phyloP scores from a whole-genome alignment of 2,329 filamentous ascomycete genomes.

The Neospermospora avenae region DNA sequence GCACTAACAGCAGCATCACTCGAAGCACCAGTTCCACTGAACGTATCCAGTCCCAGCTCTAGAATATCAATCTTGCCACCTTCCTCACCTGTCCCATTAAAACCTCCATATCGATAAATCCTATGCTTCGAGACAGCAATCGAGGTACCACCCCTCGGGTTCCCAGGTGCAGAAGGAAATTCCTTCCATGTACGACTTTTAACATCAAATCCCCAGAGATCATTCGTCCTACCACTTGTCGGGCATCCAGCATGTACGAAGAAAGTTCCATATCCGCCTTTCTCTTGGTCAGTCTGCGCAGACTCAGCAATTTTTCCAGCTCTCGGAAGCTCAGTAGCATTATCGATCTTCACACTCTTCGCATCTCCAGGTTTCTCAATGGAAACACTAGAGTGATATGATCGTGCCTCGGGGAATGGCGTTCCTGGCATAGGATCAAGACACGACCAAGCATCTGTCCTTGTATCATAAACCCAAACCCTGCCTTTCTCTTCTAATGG shows the following conservation, averaged over 20 bases:
- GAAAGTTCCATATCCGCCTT: conserved; percentile 64
- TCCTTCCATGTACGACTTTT: conserved; percentile 62
- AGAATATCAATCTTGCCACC: conserved; percentile 70
- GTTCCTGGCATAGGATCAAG: conserved; percentile 53
- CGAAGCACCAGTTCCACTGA: conserved; percentile 47
- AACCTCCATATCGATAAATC: conserved; percentile 78
- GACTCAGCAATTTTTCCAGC: conserved; percentile 54
- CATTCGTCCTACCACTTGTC: conserved; percentile 56
- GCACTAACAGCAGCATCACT: conserved; percentile 51
- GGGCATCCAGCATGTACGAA: conserved; percentile 75
- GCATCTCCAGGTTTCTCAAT: conserved; percentile 47
- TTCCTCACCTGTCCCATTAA: conserved; percentile 65
- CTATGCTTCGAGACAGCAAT: conserved; percentile 62
- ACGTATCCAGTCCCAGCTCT: conserved; percentile 53
- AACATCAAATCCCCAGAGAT: conserved; percentile 78
- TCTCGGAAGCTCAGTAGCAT: conserved; percentile 48
- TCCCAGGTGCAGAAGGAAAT: conserved; percentile 63
- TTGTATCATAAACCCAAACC: conserved; percentile 73
- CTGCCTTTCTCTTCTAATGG: conserved; percentile 71
- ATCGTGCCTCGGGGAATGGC: conserved; percentile 60
- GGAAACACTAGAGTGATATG: conserved; percentile 64
- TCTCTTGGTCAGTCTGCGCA: conserved; percentile 55
- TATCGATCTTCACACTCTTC: conserved; percentile 26
- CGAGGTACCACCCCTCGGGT: conserved; percentile 62
- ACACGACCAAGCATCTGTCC: conserved; percentile 59